Evolutionary conservation across 139 green algal genomes (phyloP).

Genomic region (Tetradesmus obliquus): DNA sequence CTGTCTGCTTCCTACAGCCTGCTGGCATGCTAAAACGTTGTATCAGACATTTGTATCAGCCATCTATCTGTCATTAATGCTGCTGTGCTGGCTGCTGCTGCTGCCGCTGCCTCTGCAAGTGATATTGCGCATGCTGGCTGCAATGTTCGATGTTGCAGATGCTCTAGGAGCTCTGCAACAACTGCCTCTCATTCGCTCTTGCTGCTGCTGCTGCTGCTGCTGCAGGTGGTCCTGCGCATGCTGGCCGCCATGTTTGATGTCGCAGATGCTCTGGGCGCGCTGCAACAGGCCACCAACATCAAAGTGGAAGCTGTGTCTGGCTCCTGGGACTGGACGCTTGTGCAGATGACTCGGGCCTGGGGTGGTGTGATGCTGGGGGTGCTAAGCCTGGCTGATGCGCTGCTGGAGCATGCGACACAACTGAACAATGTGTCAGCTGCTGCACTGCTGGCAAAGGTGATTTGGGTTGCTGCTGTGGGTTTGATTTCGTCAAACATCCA

Average conservation of each 20-base stretch:
- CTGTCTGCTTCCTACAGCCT: too few relatives aligned
- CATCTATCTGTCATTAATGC: neutral
- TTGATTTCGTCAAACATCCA: too few relatives aligned
- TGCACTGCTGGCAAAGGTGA: slow-evolving; percentile 6
- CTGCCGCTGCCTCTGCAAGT: neutral
- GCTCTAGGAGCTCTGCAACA: too few relatives aligned
- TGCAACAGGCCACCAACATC: slow-evolving; percentile 34
- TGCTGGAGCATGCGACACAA: neutral
- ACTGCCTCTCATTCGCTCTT: too few relatives aligned
- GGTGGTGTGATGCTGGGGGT: neutral
- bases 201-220: neutral
- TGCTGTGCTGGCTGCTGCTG: neutral
- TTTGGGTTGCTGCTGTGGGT: neutral
- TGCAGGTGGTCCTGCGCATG: slow-evolving; percentile 23
- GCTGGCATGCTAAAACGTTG: too few relatives aligned
- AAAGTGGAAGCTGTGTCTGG: slow-evolving; percentile 1
- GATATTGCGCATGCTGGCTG: neutral
- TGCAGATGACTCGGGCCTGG: neutral
- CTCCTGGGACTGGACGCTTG: slow-evolving; percentile 37
- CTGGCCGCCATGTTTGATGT: slow-evolving; percentile 33
- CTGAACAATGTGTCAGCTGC: neutral
- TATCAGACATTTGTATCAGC: too few relatives aligned
- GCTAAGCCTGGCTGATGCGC: neutral
- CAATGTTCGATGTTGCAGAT: too few relatives aligned
- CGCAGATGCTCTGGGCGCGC: slow-evolving; percentile 13